phyloP scores from a whole-genome alignment of 306 rosid species.

The Heteromeles arbutifolia region DNA sequence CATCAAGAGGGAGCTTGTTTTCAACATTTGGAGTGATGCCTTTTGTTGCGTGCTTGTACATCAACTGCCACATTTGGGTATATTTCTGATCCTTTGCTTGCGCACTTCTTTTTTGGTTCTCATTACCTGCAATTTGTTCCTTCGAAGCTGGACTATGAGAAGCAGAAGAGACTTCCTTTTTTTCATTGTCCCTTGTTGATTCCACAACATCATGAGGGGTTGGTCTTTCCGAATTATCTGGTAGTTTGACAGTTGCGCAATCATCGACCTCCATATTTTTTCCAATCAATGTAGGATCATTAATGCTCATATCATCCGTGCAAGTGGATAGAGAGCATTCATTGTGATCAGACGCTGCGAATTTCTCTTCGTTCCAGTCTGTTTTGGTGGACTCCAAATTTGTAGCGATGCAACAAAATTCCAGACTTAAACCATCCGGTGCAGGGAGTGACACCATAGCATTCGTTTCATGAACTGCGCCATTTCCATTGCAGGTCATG shows the following conservation, averaged over 20 bases:
- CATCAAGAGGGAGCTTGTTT: conserved; percentile 25
- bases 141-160: conserved; percentile 13
- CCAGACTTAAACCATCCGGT: neutral
- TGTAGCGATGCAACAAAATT: neutral
- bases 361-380: neutral
- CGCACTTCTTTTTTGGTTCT: conserved; percentile 11
- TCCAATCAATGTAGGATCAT: conserved; percentile 2
- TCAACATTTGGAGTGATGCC: conserved; percentile 23
- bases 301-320: neutral
- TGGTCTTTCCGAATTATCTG: neutral
- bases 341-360: neutral
- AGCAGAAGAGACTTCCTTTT: conserved; percentile 22
- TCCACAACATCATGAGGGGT: conserved; percentile 7
- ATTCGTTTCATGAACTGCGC: conserved; percentile 9
- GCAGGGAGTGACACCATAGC: neutral
- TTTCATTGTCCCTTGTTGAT: conserved; percentile 10
- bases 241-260: neutral
- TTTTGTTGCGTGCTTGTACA: conserved; percentile 67
- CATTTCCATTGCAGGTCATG: conserved; percentile 18
- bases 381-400: neutral
- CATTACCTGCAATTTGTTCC: conserved; percentile 17
- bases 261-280: neutral
- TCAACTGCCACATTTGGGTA: conserved; percentile 65
- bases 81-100: conserved; percentile 48
- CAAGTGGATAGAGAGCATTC: conserved; percentile 13